These are phyloP conservation scores for Diutina ranongensis DNA, from an alignment of 1,139 yeast species.

Conservation along the genomic window DNA sequence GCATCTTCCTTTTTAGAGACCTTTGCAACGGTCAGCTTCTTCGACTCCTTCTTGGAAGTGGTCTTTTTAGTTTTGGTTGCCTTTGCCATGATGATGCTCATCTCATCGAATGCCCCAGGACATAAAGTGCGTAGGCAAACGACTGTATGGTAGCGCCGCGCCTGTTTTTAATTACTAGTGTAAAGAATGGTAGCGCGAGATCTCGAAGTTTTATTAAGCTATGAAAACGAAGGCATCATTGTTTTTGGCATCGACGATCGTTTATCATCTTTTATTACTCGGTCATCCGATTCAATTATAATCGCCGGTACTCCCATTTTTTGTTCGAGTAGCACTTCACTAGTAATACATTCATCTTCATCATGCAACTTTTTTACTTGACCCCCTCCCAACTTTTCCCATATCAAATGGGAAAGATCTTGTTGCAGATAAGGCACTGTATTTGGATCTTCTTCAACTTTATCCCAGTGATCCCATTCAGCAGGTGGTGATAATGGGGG, in stretches of 20 bases:
- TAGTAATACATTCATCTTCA: conserved; percentile 9
- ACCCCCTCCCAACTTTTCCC: conserved; percentile 35
- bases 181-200: not conserved
- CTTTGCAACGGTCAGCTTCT: conserved; percentile 9
- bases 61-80: conserved; percentile 11
- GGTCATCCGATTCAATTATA: conserved; percentile 19
- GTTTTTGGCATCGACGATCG: conserved; percentile 13
- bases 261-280: conserved; percentile 9
- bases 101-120: not conserved
- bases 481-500: conserved; percentile 39
- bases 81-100: conserved; percentile 9
- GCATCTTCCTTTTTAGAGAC: conserved; percentile 7
- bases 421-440: conserved; percentile 25
- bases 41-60: conserved; percentile 13
- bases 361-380: conserved; percentile 22
- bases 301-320: conserved; percentile 23
- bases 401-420: conserved; percentile 30
- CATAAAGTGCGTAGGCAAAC: not conserved
- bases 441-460: conserved; percentile 33
- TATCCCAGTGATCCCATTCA: conserved; percentile 37
- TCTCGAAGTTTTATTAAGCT: too few species aligned
- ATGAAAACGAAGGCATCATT: conserved; percentile 17
- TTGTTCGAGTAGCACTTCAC: conserved; percentile 17
- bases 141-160: not conserved
- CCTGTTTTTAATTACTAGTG: too few species aligned